Percentiles rank a stretch among this genome's conserved stretches.
Conservation (phyloP, 2,329 filamentous ascomycete species). For the Penicillium brasilianum region DNA sequence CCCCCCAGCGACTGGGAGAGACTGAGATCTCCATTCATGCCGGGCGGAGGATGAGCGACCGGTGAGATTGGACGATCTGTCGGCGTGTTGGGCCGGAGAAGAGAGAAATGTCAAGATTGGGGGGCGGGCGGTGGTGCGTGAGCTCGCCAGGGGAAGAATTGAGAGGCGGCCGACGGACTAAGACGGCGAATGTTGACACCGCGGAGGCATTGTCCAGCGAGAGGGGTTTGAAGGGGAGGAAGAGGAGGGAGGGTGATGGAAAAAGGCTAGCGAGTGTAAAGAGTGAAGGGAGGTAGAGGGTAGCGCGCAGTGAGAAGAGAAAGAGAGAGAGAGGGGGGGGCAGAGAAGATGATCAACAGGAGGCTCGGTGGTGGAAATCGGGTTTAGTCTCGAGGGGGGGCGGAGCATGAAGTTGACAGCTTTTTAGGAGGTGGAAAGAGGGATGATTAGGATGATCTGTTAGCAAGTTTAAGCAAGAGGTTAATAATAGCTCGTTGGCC, state of each 20-base stretch:
- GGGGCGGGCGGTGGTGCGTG: constrained; percentile 6
- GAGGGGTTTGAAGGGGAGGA: constrained; percentile 14
- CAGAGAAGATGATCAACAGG: constrained; percentile 32
- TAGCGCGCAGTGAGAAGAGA: not conserved
- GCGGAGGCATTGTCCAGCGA: constrained; percentile 39
- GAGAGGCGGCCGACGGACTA: constrained; percentile 36
- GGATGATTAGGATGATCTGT: not conserved
- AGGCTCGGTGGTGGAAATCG: constrained; percentile 24
- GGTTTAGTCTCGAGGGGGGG: constrained; percentile 29
- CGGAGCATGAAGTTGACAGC: constrained; percentile 20
- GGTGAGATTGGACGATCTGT: not conserved
- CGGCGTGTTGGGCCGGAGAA: not conserved
- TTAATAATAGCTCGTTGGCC: constrained; percentile 1
- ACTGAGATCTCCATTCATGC: constrained; percentile 91
- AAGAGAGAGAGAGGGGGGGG: constrained; percentile 17
- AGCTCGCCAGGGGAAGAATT: constrained; percentile 10
- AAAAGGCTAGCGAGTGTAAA: not conserved
- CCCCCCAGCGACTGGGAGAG: constrained; percentile 91
- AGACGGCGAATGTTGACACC: constrained; percentile 39
- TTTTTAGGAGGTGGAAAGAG: not conserved
- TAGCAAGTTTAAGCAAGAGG: not conserved
- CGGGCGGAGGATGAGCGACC: constrained; percentile 35
- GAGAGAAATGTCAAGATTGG: constrained; percentile 3
- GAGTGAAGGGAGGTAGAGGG: constrained; percentile 7
- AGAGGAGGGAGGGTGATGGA: constrained; percentile 3